Base-by-base conservation (phyloP, 2,329 filamentous ascomycete species). In the Tolypocladium paradoxum region DNA sequence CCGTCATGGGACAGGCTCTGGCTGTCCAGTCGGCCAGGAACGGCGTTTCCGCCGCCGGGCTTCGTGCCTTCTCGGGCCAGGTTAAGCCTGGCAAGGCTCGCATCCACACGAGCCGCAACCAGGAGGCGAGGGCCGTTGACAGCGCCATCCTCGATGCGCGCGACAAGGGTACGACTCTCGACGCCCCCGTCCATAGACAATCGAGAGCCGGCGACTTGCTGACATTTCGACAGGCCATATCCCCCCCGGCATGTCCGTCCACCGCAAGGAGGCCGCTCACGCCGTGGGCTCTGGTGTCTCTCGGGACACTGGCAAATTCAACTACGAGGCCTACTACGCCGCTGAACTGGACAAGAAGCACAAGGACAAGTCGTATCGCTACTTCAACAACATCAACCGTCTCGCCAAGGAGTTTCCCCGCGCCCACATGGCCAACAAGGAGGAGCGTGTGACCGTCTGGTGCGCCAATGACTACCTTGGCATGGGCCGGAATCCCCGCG, bases 341-440 rank as follows among this genome's bases (percentile, higher is more conserved):
- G 76, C 76, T 56, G 92, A 99, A 70, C 74, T 99, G 61, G 90
- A 96, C 63, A 97, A 96, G 82, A 99, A 99, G 77, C 93, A 96
- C 80, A 91, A 95, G 79, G 93, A 99, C 79, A 97, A 96, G 76
- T 96, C 91, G 51, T 99, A 99, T 76, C 89, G 93, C 66, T 97
- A 97, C 77, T 99, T 99, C 78, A 99, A 99, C 80, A 99, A 99
- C 77, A 99, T 99, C 83, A 99, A 99, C 68, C 90, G 93, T 36
- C 79, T 99, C 56, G 93, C 93, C 60, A 89, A 93, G 74, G 90
- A 97, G 59, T 99, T 99, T 58, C 93, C 93, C 33, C 88, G 88
- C 59, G 93, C 93, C 47, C 93, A 99, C 71, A 95, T 95, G 79
- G 81, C 88, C 18, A 83, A 79, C 54, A 81, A 83, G 65, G 85